These are phyloP conservation scores for Malus domestica DNA, from an alignment of 306 rosid genomes.

Conservation along the genomic window DNA sequence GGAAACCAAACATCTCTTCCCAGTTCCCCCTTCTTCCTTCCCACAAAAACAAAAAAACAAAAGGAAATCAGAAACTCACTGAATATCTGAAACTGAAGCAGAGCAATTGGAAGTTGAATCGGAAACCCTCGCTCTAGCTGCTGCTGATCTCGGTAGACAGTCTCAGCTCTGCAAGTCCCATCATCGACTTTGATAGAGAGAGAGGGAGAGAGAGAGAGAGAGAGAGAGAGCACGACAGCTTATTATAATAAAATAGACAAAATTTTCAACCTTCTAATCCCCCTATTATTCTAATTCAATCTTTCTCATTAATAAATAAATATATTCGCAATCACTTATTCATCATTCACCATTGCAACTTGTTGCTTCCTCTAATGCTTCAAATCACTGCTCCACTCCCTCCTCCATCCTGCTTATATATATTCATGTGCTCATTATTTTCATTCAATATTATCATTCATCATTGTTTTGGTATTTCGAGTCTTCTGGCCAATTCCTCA, in stretches of 20 bases:
- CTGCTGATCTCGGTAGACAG: no score
- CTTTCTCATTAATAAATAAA: not conserved
- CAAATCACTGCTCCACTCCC: no score
- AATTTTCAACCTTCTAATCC: slow-evolving; percentile 8
- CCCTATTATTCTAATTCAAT: not conserved
- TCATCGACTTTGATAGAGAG: slow-evolving; percentile 16
- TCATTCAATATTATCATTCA: no score
- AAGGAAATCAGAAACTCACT: not conserved
- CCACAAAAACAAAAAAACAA: not conserved
- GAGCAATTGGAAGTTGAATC: slow-evolving; percentile 6
- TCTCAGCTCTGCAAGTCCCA: slow-evolving; percentile 15
- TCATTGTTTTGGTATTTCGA: no score
- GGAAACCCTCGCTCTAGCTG: slow-evolving; percentile 11
- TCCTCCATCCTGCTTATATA: no score
- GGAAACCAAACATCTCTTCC: slow-evolving; percentile 15
- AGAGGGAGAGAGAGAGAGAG: slow-evolving; percentile 15
- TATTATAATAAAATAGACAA: slow-evolving; percentile 13
- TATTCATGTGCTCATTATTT: no score
- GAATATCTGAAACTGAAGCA: slow-evolving; percentile 26
- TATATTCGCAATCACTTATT: no score
- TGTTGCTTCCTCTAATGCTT: no score
- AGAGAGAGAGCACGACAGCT: slow-evolving; percentile 29
- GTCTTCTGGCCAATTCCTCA: no score
- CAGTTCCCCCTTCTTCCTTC: no score
- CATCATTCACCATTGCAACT: no score